Conservation (phyloP, 225 moss, liverwort and hornwort species). For the Takakia lepidozioides region DNA sequence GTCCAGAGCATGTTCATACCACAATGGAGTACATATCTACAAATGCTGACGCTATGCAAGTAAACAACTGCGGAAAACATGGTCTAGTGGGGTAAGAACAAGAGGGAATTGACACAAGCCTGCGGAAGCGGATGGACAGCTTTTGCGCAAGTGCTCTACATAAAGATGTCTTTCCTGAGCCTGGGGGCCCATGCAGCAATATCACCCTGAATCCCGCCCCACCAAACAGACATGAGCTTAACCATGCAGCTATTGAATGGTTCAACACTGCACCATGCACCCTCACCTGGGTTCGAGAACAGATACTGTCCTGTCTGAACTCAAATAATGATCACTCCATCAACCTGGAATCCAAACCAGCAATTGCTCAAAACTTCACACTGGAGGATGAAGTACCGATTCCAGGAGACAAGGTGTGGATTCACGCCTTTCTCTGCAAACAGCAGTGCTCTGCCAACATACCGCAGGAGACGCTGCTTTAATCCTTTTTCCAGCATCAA, state of each 20-base stretch:
- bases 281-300: too few relatives aligned
- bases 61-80: neutral
- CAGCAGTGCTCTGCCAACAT: conserved; percentile 23
- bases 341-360: too few relatives aligned
- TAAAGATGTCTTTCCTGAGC: conserved; percentile 33
- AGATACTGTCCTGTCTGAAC: too few relatives aligned
- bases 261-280: too few relatives aligned
- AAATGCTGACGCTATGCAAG: too few relatives aligned
- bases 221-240: too few relatives aligned
- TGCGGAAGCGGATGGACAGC: conserved; percentile 30
- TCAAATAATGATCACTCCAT: too few relatives aligned
- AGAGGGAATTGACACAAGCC: conserved; percentile 8
- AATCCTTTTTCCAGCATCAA: conserved; percentile 18
- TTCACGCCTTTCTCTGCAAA: conserved; percentile 34
- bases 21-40: too few relatives aligned
- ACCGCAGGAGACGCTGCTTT: conserved; percentile 29
- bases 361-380: too few relatives aligned
- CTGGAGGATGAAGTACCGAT: conserved; percentile 17
- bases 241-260: too few relatives aligned
- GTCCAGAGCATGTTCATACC: too few relatives aligned
- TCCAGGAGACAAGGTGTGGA: conserved; percentile 27
- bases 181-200: conserved; percentile 35
- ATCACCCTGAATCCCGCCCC: conserved; percentile 30
- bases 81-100: neutral
- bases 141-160: conserved; percentile 41